Evolutionary conservation across 176 grass and related monocot genomes (phyloP).

Genomic region (Aegilops umbellulata): DNA sequence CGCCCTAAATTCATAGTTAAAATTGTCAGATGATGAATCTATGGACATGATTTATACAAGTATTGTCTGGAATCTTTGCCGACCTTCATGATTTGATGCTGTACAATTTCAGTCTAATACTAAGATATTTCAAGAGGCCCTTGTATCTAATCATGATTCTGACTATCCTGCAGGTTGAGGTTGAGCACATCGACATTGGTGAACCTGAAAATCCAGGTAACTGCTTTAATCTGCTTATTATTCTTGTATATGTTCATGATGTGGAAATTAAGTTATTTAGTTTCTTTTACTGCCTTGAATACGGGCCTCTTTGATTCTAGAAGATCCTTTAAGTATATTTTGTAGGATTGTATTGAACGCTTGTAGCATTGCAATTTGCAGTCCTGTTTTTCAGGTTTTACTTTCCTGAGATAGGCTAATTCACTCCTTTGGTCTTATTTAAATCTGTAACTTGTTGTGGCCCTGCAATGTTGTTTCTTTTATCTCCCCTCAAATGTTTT

Average conservation of each 20-base stretch:
- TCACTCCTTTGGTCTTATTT: background rate
- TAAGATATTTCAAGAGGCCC: background rate
- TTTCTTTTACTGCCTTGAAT: conserved; percentile 8
- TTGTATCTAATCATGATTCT: conserved; percentile 15
- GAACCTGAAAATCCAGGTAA: conserved; percentile 83
- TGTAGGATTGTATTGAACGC: background rate
- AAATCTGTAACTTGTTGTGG: background rate
- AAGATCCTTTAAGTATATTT: background rate
- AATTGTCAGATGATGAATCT: background rate
- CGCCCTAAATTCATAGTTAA: background rate
- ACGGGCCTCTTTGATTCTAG: background rate
- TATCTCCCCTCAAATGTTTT: background rate
- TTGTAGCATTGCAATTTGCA: background rate
- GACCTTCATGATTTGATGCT: background rate
- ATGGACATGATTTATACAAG: background rate
- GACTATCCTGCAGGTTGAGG: conserved; percentile 62
- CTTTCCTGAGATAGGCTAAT: background rate
- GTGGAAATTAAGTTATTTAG: background rate
- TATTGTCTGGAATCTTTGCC: background rate
- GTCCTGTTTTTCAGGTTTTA: background rate
- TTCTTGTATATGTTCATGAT: conserved; percentile 5
- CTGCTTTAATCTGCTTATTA: background rate
- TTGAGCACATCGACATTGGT: conserved; percentile 88
- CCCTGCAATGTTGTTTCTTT: background rate
- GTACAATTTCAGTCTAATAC: conserved; percentile 7